Percentiles rank a stretch among this genome's conserved stretches.
phyloP scores from a whole-genome alignment of 176 grass and related monocot genomes.

The Oryza australiensis region DNA sequence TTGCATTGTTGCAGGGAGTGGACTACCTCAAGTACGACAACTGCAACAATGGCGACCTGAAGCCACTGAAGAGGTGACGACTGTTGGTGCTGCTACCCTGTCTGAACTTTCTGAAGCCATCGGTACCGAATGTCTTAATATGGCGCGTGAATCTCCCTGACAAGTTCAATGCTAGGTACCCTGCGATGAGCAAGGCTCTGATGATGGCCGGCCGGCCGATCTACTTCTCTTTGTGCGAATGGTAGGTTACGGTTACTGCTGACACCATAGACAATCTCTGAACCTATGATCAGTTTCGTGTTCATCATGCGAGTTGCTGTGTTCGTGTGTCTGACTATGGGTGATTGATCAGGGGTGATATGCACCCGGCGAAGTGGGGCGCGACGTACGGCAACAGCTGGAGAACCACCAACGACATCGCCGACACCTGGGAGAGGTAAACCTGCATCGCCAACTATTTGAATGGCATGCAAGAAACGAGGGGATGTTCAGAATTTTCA shows the following conservation, averaged over 20 bases:
- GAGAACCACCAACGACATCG: conserved; percentile 86
- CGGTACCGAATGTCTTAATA: neutral
- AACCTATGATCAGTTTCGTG: neutral
- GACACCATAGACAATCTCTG: too few species aligned
- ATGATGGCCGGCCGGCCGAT: conserved; percentile 62
- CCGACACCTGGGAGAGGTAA: conserved; percentile 81
- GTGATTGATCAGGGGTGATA: conserved; percentile 65
- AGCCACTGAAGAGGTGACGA: conserved; percentile 65
- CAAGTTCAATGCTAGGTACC: conserved; percentile 51
- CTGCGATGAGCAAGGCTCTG: conserved; percentile 78
- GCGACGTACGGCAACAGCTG: conserved; percentile 80
- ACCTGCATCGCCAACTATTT: too few species aligned
- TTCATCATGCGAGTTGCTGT: neutral
- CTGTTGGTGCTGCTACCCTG: neutral
- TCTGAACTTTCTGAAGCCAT: neutral
- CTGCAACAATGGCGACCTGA: conserved; percentile 79
- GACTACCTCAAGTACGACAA: conserved; percentile 99
- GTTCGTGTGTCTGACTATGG: neutral
- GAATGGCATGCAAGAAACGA: too few species aligned
- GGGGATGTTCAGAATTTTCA: neutral
- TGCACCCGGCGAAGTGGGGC: conserved; percentile 89
- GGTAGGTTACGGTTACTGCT: too few species aligned
- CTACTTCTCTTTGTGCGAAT: conserved; percentile 85
- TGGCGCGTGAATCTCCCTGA: neutral
- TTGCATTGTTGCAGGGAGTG: conserved; percentile 46